Evolutionary conservation across 2,329 filamentous ascomycete genomes (phyloP).

Genomic region (Plectosphaerella sp.): DNA sequence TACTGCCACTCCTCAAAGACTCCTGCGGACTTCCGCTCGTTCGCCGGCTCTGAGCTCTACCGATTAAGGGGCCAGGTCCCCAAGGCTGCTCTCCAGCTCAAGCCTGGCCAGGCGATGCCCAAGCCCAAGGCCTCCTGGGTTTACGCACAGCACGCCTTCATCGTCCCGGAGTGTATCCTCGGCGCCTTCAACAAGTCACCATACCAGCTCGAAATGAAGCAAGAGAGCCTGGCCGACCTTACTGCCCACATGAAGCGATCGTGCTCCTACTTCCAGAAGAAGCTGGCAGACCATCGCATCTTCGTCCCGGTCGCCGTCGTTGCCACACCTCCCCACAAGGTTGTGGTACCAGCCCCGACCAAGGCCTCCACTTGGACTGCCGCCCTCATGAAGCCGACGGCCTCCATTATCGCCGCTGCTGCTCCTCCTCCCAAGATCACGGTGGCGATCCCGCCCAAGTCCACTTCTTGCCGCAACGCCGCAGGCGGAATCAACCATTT

Average conservation of each 20-base stretch:
- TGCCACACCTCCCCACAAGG: too few relatives aligned
- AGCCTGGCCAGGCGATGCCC: slow-evolving; percentile 13
- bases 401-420: too few relatives aligned
- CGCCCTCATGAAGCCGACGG: too few relatives aligned
- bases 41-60: slow-evolving; percentile 17
- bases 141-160: slow-evolving; percentile 9
- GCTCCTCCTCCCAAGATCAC: too few relatives aligned
- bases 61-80: slow-evolving; percentile 2
- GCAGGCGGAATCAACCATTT: too few relatives aligned
- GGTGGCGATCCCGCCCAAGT: too few relatives aligned
- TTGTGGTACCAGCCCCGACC: too few relatives aligned
- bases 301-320: too few relatives aligned
- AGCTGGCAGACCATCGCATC: too few relatives aligned
- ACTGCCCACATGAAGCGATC: not conserved
- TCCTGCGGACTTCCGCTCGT: slow-evolving; percentile 22
- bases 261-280: too few relatives aligned
- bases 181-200: slow-evolving; percentile 11
- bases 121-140: slow-evolving; percentile 16
- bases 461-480: too few relatives aligned
- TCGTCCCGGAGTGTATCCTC: slow-evolving; percentile 13
- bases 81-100: slow-evolving; percentile 17
- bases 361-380: too few relatives aligned
- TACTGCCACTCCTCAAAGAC: slow-evolving; percentile 14
- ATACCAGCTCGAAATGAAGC: slow-evolving; percentile 4
- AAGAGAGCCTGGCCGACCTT: slow-evolving; percentile 1